Evolutionary conservation across 2,329 filamentous ascomycete genomes (phyloP).

Genomic region (Diaporthe australafricana): DNA sequence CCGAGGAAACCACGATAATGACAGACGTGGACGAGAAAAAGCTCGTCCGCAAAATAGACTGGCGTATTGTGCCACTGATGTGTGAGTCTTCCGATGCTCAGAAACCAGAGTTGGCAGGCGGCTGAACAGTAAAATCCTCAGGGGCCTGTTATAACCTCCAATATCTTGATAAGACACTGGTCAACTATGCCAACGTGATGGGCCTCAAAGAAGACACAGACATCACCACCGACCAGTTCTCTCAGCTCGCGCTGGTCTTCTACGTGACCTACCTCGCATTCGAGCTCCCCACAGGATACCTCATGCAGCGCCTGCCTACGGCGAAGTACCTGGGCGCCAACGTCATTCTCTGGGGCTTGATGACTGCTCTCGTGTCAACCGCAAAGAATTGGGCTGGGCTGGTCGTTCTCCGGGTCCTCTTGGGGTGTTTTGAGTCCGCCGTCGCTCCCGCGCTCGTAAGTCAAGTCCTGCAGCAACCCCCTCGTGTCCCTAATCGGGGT

Average conservation of each 20-base stretch:
- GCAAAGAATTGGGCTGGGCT: slow-evolving; percentile 62
- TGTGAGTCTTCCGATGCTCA: slow-evolving; percentile 37
- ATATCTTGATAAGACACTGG: slow-evolving; percentile 46
- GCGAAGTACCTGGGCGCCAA: slow-evolving; percentile 63
- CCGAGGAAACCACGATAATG: slow-evolving; percentile 25
- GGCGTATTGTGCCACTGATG: slow-evolving; percentile 46
- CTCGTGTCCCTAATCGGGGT: not conserved
- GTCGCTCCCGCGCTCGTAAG: slow-evolving; percentile 60
- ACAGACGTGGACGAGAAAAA: slow-evolving; percentile 34
- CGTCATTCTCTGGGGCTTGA: slow-evolving; percentile 58
- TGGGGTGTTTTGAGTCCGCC: slow-evolving; percentile 65
- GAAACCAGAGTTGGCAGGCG: not conserved
- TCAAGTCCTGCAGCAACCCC: not conserved
- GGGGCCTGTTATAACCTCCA: slow-evolving; percentile 47
- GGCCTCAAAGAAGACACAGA: slow-evolving; percentile 44
- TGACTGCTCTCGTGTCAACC: slow-evolving; percentile 60
- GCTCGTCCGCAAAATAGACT: slow-evolving; percentile 45
- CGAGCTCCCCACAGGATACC: slow-evolving; percentile 52
- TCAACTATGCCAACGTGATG: slow-evolving; percentile 48
- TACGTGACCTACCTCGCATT: slow-evolving; percentile 48
- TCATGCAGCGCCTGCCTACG: slow-evolving; percentile 64
- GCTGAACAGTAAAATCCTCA: slow-evolving; percentile 23
- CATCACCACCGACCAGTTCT: slow-evolving; percentile 45
- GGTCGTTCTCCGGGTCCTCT: slow-evolving; percentile 59
- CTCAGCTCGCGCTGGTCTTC: slow-evolving; percentile 47